Evolutionary conservation across 768 basidiomycete genomes (phyloP), one percentile per base, ranked within the genome.

Genomic region (Porpolomopsis calyptriformis): DNA sequence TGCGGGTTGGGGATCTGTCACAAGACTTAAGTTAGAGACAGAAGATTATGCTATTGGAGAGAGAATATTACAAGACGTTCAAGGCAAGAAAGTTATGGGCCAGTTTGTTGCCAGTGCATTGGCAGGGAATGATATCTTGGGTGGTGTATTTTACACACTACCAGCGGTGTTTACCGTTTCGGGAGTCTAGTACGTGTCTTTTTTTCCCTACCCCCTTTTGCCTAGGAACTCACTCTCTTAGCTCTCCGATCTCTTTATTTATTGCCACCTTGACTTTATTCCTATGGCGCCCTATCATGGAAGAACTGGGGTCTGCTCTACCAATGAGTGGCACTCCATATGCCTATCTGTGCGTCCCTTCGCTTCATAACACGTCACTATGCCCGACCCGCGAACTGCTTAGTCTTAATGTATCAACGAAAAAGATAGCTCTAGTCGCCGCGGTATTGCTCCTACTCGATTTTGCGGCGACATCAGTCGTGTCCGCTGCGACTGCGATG

Each of bases 281-380:
- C 53, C 56, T 86, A 19, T 87, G 82, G 80, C 74, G 81, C 10
- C 84, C 84, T 2, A 71, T 87, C 38, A 78, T 88, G 74, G 71
- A 76, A 51, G 85, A 86, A 55, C 60, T 88, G 7, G 82, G 72
- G 0, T 77, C 78, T 3, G 81, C 83, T 2, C 60, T 86, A 1
- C 79, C 82, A 0, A 70, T 85, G 8, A 76, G 70, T 46, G 85
- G 85, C 1, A 82, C 80, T 6, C 82, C 80, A 3, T 86, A 84
- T 55, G 76, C 76, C 0, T 83, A 82, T 55, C 62, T 82, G 78
- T 81, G 51, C 50, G 74, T 57, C 4, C 8, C 20, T 34, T 14
- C 7, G 14, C 29, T 31, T 14, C n/a, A n/a, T 31, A 31, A 31
- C 7, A 12, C 33, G 14, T 35, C 27, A 10, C 31, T 46, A 11